phyloP scores from a whole-genome alignment of 2,329 filamentous ascomycete genomes.

The Penicillium fuscoglaucum region DNA sequence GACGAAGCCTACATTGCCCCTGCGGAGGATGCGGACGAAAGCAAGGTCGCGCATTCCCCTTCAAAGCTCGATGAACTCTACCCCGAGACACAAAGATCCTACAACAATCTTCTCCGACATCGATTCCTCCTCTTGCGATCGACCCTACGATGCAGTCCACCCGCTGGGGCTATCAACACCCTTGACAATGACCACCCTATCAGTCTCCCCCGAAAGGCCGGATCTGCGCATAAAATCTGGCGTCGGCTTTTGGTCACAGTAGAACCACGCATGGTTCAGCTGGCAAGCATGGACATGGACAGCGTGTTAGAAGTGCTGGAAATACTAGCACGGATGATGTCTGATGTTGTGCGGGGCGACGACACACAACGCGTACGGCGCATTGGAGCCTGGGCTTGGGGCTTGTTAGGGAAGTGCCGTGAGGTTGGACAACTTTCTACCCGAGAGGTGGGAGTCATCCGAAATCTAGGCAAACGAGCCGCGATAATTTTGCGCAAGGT shows the following conservation, averaged over 20 bases:
- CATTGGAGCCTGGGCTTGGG: slow-evolving; percentile 83
- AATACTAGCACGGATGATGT: slow-evolving; percentile 58
- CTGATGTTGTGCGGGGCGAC: slow-evolving; percentile 62
- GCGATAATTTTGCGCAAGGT: slow-evolving; percentile 51
- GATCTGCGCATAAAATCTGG: slow-evolving; percentile 59
- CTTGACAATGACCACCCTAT: slow-evolving; percentile 56
- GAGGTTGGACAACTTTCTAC: slow-evolving; percentile 74
- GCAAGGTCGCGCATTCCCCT: slow-evolving; percentile 30
- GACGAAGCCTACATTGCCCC: slow-evolving; percentile 77
- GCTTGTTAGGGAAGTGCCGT: slow-evolving; percentile 71
- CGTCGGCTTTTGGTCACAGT: slow-evolving; percentile 39
- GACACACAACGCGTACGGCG: slow-evolving; percentile 62
- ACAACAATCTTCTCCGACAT: slow-evolving; percentile 64
- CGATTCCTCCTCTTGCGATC: slow-evolving; percentile 67
- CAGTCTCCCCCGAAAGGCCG: slow-evolving; percentile 56
- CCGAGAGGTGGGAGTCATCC: slow-evolving; percentile 70
- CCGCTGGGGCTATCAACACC: slow-evolving; percentile 52
- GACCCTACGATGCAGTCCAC: slow-evolving; percentile 59
- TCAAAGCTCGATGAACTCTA: slow-evolving; percentile 29
- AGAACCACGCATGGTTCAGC: slow-evolving; percentile 51
- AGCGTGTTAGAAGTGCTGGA: slow-evolving; percentile 67
- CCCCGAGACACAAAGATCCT: slow-evolving; percentile 61
- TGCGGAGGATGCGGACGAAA: slow-evolving; percentile 49
- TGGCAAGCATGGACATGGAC: slow-evolving; percentile 58
- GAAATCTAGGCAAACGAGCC: slow-evolving; percentile 78